Evolutionary conservation across 2,329 filamentous ascomycete genomes (phyloP).

Genomic region (Colletotrichum lupini): DNA sequence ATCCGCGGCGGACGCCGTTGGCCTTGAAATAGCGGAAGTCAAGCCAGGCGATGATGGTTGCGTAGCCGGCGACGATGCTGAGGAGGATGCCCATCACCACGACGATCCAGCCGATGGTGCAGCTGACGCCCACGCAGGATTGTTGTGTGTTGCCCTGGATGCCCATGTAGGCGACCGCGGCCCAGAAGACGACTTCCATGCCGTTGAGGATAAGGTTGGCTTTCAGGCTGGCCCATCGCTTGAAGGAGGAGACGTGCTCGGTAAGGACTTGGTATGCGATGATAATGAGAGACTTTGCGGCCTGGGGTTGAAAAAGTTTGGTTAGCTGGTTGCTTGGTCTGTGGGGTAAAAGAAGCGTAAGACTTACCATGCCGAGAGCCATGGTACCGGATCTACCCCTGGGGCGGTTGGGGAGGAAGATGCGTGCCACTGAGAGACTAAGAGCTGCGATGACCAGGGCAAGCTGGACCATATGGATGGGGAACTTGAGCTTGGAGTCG

Average conservation of each 20-base stretch:
- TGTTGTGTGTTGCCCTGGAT: slow-evolving; percentile 22
- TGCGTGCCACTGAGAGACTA: slow-evolving; percentile 23
- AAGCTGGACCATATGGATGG: slow-evolving; percentile 31
- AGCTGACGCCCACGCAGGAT: slow-evolving; percentile 26
- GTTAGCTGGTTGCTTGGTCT: neutral
- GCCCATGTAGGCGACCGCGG: slow-evolving; percentile 41
- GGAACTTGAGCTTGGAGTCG: slow-evolving; percentile 24
- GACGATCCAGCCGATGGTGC: slow-evolving; percentile 28
- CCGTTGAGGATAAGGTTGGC: slow-evolving; percentile 52
- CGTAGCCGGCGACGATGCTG: slow-evolving; percentile 23
- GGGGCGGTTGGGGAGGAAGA: slow-evolving; percentile 18
- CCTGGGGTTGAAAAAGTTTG: slow-evolving; percentile 32
- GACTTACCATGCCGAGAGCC: slow-evolving; percentile 29
- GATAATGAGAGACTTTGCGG: slow-evolving; percentile 52
- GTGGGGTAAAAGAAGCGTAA: neutral
- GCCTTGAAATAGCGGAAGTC: slow-evolving; percentile 18
- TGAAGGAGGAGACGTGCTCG: slow-evolving; percentile 45
- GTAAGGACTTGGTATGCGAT: slow-evolving; percentile 53
- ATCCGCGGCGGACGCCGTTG: slow-evolving; percentile 17
- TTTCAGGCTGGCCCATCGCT: slow-evolving; percentile 51
- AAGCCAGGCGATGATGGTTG: slow-evolving; percentile 25
- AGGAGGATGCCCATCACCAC: slow-evolving; percentile 23
- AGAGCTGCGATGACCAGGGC: slow-evolving; percentile 16
- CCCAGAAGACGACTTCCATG: slow-evolving; percentile 56
- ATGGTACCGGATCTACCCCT: slow-evolving; percentile 25